These are phyloP conservation scores for Fusarium drepaniforme DNA, from an alignment of 2,329 filamentous ascomycete species.

Conservation along the genomic window DNA sequence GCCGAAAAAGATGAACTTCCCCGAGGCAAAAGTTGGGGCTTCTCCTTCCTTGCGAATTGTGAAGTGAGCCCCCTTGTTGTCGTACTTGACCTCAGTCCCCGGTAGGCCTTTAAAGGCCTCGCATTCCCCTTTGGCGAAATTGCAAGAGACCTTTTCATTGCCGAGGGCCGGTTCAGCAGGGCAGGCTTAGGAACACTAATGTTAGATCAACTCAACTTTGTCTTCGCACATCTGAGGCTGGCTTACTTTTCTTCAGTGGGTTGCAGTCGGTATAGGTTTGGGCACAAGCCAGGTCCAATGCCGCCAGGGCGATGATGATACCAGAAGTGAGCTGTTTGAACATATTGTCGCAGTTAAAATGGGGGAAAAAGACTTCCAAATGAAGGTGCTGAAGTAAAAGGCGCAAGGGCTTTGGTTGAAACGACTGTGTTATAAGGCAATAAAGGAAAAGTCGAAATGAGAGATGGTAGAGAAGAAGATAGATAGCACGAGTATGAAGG, in stretches of 20 bases:
- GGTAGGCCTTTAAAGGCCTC: slow-evolving; percentile 60
- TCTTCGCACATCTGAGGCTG: not conserved
- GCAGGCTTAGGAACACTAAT: slow-evolving; percentile 62
- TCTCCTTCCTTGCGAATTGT: slow-evolving; percentile 76
- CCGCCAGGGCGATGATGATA: slow-evolving; percentile 9
- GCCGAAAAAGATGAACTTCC: slow-evolving; percentile 97
- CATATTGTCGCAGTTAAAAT: not conserved
- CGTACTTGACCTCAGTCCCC: slow-evolving; percentile 62
- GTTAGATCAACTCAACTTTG: not conserved
- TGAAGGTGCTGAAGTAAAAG: not conserved
- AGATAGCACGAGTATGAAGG: not conserved
- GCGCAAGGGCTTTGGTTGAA: not conserved
- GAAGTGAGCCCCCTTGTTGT: slow-evolving; percentile 64
- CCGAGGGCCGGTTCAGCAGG: slow-evolving; percentile 82
- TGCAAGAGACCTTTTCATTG: slow-evolving; percentile 65
- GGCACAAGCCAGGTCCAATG: slow-evolving; percentile 55
- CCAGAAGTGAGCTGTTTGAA: not conserved
- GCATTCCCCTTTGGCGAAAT: slow-evolving; percentile 81
- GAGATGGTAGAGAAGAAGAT: not conserved
- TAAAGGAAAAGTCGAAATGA: not conserved
- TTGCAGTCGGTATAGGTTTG: slow-evolving; percentile 68
- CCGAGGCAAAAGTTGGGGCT: slow-evolving; percentile 77
- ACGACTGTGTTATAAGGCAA: not conserved
- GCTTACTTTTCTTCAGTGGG: slow-evolving; percentile 61
- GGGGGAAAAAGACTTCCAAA: not conserved